Base-by-base conservation (phyloP, 164 flowering plant genomes). In the Magnolia kwangsiensis region DNA sequence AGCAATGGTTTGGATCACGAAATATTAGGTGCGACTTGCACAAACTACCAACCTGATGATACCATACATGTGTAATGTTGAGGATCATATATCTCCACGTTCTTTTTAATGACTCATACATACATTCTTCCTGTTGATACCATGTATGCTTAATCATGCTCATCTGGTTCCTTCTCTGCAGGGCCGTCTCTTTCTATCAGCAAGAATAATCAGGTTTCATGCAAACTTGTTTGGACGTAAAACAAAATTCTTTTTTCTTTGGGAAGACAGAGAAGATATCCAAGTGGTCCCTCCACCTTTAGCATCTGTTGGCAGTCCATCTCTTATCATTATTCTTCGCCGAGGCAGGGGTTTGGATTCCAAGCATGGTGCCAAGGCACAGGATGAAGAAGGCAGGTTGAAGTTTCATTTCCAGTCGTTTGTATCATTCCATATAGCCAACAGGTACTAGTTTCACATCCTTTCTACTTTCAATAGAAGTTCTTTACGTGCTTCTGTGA, bases 181-280 rank as follows among this genome's bases (percentile, higher is more conserved):
- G 99, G 99, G 99, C n/a, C 96, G 99, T 49, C 84, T 96, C 4
- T 96, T 96, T 78, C 81, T 96, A 67, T 96, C 99, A 65, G 87
- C 99, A 67, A 87, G 98, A 85, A 89, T 92, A 69, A 88, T 96
- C 81, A 97, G 99, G 31, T 96, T 91, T 76, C 88, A 95, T 83
- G 82, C 96, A 58, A 93, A 91, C 81, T 76, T 96, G 73, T 96
- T 96, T 85, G 98, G 97, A 55, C 96, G 88, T 75, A 95, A 86
- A 84, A 93, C 96, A 13, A 95, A 86, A 45, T 95, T 95, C 86
- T 95, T 88, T 23, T 23, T 23, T 23, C 24, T 23, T 23, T 23
- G 24, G 24, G 24, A 23, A 23, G 24, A 96, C 77, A 89, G 93
- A 51, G 98, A 96, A 82, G 97, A 90, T 18, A 89, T 93, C 80